phyloP scores from a whole-genome alignment of 179 eudicot species.

The Actinidia arguta region DNA sequence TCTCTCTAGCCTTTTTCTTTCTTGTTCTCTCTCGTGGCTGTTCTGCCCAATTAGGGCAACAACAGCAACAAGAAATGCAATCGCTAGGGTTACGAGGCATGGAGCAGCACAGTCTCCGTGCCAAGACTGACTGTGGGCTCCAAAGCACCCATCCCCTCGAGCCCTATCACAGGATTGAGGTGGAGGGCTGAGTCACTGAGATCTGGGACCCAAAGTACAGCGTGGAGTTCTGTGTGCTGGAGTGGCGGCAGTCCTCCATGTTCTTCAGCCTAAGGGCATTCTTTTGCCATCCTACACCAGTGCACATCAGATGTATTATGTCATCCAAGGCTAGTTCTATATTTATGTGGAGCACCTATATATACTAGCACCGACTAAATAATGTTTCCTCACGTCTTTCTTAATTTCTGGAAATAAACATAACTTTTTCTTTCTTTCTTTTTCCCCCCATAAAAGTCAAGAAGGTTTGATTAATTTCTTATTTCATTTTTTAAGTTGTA shows the following conservation, averaged over 20 bases:
- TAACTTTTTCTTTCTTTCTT: not conserved
- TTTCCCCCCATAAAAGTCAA: not conserved
- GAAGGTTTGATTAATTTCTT: not conserved
- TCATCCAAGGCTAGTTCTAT: conserved; percentile 28
- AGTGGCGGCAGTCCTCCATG: conserved; percentile 18
- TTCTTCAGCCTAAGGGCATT: conserved; percentile 32
- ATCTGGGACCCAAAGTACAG: conserved; percentile 29
- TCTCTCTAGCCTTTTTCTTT: conserved; percentile 11
- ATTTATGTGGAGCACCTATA: too few species aligned
- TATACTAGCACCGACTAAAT: too few species aligned
- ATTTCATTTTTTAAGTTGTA: not conserved
- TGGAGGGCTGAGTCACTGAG: conserved; percentile 36
- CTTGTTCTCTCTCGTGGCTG: conserved; percentile 22
- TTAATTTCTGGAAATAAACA: not conserved
- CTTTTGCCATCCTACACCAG: conserved; percentile 40
- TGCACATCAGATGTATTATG: conserved; percentile 30
- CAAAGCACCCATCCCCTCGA: conserved; percentile 27
- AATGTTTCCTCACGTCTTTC: not conserved
- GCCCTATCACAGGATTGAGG: conserved; percentile 20
- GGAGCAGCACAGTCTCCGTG: conserved; percentile 32
- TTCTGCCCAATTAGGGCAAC: conserved; percentile 23
- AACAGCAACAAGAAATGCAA: conserved; percentile 6
- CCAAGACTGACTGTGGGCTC: conserved; percentile 31
- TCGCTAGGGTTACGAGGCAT: conserved; percentile 5
- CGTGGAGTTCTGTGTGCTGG: conserved; percentile 37